Evolutionary conservation across 2,329 filamentous ascomycete genomes (phyloP), one percentile per base, ranked within the genome.

Genomic region (Phaeophleospora eucalypticola): DNA sequence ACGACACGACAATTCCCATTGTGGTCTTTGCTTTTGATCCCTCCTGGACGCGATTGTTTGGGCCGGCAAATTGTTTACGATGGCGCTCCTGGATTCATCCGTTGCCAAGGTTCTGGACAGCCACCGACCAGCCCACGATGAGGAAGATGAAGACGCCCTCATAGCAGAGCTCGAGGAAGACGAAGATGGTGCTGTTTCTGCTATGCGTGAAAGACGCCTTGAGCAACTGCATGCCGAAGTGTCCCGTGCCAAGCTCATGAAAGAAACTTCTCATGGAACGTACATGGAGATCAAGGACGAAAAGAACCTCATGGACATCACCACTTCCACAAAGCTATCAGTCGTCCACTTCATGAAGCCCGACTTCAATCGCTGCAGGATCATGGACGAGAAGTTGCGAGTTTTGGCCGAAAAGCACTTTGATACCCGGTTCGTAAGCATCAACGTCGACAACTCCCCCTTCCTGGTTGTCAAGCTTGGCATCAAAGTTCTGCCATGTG

Each of bases 331-430:
- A 10, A 73, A 78, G 49, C 67, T 75, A 19, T 81, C 77, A 56
- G 71, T 83, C 1, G 76, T 83, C 18, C 81, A 84, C 61, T 84
- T 84, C 63, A 80, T 77, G 62, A 81, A 83, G 59, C 73, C 79
- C 2, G 81, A 83, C 58, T 84, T 84, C 64, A 71, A 75, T 16
- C 75, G 80, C 45, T 84, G 81, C 64, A 67, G 69, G 9, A 74
- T 80, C 45, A 84, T 84, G 81, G 80, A 83, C 60, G 69, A 68
- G 40, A 78, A 80, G 61, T 69, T 83, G 9, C 68, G 74, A 40
- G 66, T 73, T 60, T 65, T 82, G 34, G 77, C 78, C 1, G 70
- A 71, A 15, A 77, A 76, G 48, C 79, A 82, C 58, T 78, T 78
- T 52, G 78, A 81, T 56, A 80, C 79, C 2, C 67, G 78, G 15